Conservation (phyloP, 805 yeast species). For the Candida sithepensis region DNA sequence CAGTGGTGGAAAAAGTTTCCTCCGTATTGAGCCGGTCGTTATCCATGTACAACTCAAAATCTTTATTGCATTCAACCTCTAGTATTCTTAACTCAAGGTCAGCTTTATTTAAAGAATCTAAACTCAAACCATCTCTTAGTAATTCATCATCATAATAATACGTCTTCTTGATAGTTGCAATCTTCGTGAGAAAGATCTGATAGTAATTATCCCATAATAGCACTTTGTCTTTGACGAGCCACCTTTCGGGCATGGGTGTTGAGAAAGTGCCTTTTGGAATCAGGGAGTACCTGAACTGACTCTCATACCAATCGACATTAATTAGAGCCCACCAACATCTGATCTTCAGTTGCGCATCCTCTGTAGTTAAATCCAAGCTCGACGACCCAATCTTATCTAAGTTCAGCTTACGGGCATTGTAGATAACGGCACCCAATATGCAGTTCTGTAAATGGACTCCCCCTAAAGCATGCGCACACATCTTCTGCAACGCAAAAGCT, state of each 20-base stretch:
- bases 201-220: conserved; percentile 23
- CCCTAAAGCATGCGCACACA: conserved; percentile 27
- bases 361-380: neutral
- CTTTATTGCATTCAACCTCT: conserved; percentile 19
- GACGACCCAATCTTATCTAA: conserved; percentile 17
- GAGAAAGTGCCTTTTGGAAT: conserved; percentile 20
- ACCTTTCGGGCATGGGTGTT: conserved; percentile 24
- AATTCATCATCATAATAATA: conserved; percentile 25
- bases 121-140: conserved; percentile 9
- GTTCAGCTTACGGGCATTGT: conserved; percentile 24
- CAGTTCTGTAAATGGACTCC: conserved; percentile 29
- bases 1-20: conserved; percentile 5
- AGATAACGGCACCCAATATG: conserved; percentile 19
- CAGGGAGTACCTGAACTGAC: conserved; percentile 21
- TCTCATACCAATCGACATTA: conserved; percentile 33
- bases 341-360: conserved; percentile 11
- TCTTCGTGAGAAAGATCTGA: conserved; percentile 18
- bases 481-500: conserved; percentile 24
- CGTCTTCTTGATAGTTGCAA: conserved; percentile 25
- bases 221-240: conserved; percentile 13
- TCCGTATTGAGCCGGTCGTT: conserved; percentile 12
- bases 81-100: conserved; percentile 24
- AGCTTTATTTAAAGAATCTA: conserved; percentile 21
- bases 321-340: conserved; percentile 31
- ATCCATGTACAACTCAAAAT: conserved; percentile 21